Conservation (phyloP, 768 basidiomycete genomes). For the Boletales sp. region DNA sequence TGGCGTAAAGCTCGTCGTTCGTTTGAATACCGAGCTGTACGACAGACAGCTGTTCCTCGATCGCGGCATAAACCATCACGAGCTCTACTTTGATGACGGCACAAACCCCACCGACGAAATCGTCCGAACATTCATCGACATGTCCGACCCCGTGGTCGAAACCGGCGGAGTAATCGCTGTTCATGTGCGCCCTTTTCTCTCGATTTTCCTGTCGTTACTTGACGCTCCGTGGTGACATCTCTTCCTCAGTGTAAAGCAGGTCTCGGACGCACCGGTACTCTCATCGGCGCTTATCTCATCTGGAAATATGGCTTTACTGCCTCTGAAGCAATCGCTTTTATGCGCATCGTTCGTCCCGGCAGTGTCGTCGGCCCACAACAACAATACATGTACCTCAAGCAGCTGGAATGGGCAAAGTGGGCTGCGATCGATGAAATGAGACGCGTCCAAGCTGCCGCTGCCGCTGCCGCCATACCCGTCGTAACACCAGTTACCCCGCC, state of each 20-base stretch:
- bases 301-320: slow-evolving; percentile 99
- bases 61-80: slow-evolving; percentile 83
- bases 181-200: slow-evolving; percentile 54
- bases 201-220: slow-evolving; percentile 8
- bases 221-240: slow-evolving; percentile 18
- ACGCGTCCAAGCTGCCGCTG: slow-evolving; percentile 38
- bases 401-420: slow-evolving; percentile 93
- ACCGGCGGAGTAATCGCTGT: slow-evolving; percentile 81
- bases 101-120: slow-evolving; percentile 97
- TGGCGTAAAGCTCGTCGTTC: slow-evolving; percentile 86
- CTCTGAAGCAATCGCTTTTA: slow-evolving; percentile 93
- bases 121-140: slow-evolving; percentile 84
- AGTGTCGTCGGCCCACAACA: slow-evolving; percentile 91
- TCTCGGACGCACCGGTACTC: slow-evolving; percentile 90
- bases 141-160: slow-evolving; percentile 76
- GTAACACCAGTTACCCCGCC: slow-evolving; percentile 79
- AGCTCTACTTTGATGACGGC: slow-evolving; percentile 97
- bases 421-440: slow-evolving; percentile 79
- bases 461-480: slow-evolving; percentile 40
- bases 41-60: slow-evolving; percentile 78
- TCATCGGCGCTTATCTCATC: slow-evolving; percentile 96
- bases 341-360: slow-evolving; percentile 96
- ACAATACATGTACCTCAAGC: slow-evolving; percentile 94
- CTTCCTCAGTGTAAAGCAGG: slow-evolving; percentile 86
- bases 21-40: slow-evolving; percentile 91